Conservation (phyloP, 2,329 filamentous ascomycete genomes). For the Bipolaris cookei region DNA sequence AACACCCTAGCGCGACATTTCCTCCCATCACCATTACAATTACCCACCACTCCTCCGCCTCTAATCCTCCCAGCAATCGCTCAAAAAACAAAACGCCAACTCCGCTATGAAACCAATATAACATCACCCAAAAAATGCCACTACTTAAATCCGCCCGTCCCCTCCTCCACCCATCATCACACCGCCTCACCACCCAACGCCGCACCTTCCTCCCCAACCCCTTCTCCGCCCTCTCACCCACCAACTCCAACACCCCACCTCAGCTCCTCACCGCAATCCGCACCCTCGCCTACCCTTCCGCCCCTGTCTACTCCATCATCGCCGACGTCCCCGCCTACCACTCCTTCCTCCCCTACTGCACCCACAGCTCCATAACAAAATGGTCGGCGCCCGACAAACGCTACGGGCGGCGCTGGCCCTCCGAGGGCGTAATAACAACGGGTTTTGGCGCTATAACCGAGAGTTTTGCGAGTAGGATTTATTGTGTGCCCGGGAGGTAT, state of each 20-base stretch:
- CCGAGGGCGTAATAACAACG: slow-evolving; percentile 77
- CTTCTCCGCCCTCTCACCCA: slow-evolving; percentile 45
- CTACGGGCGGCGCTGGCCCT: slow-evolving; percentile 66
- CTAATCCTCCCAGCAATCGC: not conserved
- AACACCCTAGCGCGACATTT: slow-evolving; percentile 26
- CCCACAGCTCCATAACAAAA: slow-evolving; percentile 74
- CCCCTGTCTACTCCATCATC: slow-evolving; percentile 80
- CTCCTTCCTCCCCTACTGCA: slow-evolving; percentile 90
- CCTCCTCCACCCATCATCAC: slow-evolving; percentile 38
- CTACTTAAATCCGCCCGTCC: slow-evolving; percentile 44
- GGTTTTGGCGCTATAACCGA: slow-evolving; percentile 87
- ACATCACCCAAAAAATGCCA: slow-evolving; percentile 34
- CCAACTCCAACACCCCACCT: slow-evolving; percentile 46
- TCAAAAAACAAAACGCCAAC: not conserved
- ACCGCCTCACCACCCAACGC: slow-evolving; percentile 26
- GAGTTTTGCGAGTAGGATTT: slow-evolving; percentile 78
- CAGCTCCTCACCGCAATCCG: slow-evolving; percentile 76
- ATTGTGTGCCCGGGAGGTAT: slow-evolving; percentile 73
- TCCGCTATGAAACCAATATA: slow-evolving; percentile 25
- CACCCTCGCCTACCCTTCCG: slow-evolving; percentile 74
- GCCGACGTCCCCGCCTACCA: slow-evolving; percentile 83
- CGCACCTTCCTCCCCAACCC: slow-evolving; percentile 54
- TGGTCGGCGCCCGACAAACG: slow-evolving; percentile 65
- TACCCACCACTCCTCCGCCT: not conserved
- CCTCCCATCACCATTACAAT: slow-evolving; percentile 10